Percentiles rank a stretch among this genome's conserved stretches.
These are phyloP conservation scores for Cinnamomum chago DNA, from an alignment of 164 flowering plant genomes.

Conservation along the genomic window DNA sequence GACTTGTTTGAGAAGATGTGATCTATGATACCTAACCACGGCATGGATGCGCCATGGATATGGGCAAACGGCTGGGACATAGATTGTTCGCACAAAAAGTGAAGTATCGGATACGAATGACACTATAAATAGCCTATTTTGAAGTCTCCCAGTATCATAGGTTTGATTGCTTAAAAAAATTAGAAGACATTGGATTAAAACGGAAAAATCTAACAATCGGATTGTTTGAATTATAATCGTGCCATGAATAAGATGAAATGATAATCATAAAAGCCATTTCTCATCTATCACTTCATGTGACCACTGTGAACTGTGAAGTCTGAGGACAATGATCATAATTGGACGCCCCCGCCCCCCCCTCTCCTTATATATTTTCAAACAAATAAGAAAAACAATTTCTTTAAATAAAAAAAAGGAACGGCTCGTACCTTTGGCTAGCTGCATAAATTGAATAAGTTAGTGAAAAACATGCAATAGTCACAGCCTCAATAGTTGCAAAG, in stretches of 20 bases:
- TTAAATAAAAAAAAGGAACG: neutral
- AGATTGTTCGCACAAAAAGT: too few relatives aligned
- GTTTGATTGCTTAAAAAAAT: too few relatives aligned
- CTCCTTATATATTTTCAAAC: neutral
- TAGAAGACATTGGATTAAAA: too few relatives aligned
- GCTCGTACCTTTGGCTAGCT: slow-evolving; percentile 59
- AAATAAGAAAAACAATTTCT: neutral
- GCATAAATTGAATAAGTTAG: slow-evolving; percentile 87
- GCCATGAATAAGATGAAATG: neutral
- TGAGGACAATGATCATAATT: neutral
- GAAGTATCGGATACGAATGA: too few relatives aligned
- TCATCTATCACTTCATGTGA: neutral
- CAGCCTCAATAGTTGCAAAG: slow-evolving; percentile 74
- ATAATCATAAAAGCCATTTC: neutral
- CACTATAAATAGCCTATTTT: too few relatives aligned
- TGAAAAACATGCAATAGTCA: slow-evolving; percentile 65
- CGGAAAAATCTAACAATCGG: neutral
- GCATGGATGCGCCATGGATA: too few relatives aligned
- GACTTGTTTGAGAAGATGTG: neutral
- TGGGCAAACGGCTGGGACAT: too few relatives aligned
- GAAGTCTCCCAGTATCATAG: too few relatives aligned
- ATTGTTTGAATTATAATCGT: neutral
- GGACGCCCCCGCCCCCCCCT: too few relatives aligned
- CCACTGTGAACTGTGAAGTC: neutral
- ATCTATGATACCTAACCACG: too few relatives aligned